A percentile compares a stretch with the other conserved stretches of the same genome.
These are phyloP conservation scores for Calamus simplicifolius DNA, from an alignment of 176 grass and related monocot species.

Conservation along the genomic window DNA sequence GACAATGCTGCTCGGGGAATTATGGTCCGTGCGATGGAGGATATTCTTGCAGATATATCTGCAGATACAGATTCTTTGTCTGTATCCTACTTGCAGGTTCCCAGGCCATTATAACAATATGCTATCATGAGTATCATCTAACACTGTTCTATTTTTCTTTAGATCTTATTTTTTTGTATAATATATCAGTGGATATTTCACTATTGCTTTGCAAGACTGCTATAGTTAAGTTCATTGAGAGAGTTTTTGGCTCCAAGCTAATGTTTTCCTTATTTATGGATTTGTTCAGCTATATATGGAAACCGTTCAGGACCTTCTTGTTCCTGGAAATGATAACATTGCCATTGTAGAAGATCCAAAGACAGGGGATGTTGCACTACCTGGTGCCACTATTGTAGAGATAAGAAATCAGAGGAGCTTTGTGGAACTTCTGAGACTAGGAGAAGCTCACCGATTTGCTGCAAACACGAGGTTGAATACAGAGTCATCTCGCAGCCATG, in stretches of 20 bases:
- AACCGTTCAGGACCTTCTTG: slow-evolving; percentile 96
- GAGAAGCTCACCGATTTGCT: slow-evolving; percentile 89
- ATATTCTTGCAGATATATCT: slow-evolving; percentile 84
- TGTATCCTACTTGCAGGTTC: slow-evolving; percentile 95
- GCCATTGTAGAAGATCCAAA: slow-evolving; percentile 97
- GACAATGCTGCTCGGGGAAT: slow-evolving; percentile 91
- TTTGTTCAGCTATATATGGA: slow-evolving; percentile 92
- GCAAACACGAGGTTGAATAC: slow-evolving; percentile 98
- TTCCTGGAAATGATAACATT: slow-evolving; percentile 99
- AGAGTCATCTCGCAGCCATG: slow-evolving; percentile 96
- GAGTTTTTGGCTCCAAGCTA: too few relatives aligned
- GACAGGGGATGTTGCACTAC: slow-evolving; percentile 89
- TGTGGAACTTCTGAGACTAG: slow-evolving; percentile 84
- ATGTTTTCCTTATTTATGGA: slow-evolving; percentile 1
- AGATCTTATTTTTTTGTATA: too few relatives aligned
- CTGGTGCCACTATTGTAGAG: slow-evolving; percentile 79
- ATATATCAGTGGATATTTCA: too few relatives aligned
- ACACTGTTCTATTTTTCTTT: too few relatives aligned
- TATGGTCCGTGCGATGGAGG: slow-evolving; percentile 99
- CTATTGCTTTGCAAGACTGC: too few relatives aligned
- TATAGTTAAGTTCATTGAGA: too few relatives aligned
- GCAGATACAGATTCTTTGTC: slow-evolving; percentile 67
- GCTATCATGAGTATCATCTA: too few relatives aligned
- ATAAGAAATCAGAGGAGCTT: slow-evolving; percentile 92
- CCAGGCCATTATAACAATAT: too few relatives aligned